Conservation (phyloP, 2,329 filamentous ascomycete genomes). For the Aurifilum marmelostoma region DNA sequence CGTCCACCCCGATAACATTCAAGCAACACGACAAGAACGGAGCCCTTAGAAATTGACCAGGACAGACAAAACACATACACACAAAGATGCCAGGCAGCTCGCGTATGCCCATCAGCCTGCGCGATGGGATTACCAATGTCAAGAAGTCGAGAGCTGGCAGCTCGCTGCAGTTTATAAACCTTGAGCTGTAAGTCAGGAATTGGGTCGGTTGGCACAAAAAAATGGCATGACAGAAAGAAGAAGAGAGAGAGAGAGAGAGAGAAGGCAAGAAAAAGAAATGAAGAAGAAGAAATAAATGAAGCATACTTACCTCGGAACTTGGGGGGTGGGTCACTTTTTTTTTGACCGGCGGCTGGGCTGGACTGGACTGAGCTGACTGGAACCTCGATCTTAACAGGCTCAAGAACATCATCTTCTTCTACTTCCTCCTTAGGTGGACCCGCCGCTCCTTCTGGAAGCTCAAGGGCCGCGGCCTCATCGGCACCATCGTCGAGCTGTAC, state of each 20-base stretch:
- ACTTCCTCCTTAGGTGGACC: constrained; percentile 84
- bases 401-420: constrained; percentile 84
- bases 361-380: not conserved
- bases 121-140: constrained; percentile 66
- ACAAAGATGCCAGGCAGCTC: constrained; percentile 65
- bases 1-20: not conserved
- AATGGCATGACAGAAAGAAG: constrained; percentile 8
- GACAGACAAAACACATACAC: not conserved
- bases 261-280: too few species aligned
- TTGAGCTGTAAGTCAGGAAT: constrained; percentile 74
- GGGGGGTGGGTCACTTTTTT: not conserved
- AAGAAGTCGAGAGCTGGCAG: constrained; percentile 60
- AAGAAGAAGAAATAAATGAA: too few species aligned
- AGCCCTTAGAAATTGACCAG: not conserved
- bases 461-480: constrained; percentile 84
- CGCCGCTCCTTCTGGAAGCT: constrained; percentile 82
- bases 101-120: constrained; percentile 71
- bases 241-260: too few species aligned
- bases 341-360: too few species aligned
- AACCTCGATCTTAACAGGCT: constrained; percentile 53
- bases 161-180: constrained; percentile 63
- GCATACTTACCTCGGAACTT: not conserved
- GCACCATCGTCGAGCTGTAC: constrained; percentile 77
- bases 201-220: not conserved
- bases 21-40: not conserved